Base-by-base conservation (phyloP, 1,284 basidiomycete genomes). In the Ustilago loliicola region DNA sequence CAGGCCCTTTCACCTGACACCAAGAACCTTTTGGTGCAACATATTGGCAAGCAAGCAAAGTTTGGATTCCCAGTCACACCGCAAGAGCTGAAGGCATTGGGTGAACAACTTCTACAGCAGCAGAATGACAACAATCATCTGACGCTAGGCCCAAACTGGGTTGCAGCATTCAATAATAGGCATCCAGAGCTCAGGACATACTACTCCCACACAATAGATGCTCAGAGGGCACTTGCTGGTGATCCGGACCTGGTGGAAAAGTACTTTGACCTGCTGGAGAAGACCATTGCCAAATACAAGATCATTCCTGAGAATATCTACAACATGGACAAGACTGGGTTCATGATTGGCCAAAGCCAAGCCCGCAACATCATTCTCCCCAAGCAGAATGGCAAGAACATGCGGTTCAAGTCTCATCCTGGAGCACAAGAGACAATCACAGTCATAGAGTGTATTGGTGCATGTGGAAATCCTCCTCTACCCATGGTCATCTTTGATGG, bases 301-400 rank as follows among this genome's bases (percentile, higher is more conserved):
- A 21, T 47, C 10, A 10, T 47, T 6, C 45, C 45, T 7, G 21
- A 47, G 9, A 55, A 58, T 9, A 47, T 47, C 38, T 58, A 47
- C 56, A 58, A 58, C n/a, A 58, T 58, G 56, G 56, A 58, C 29
- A 45, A n/a, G 45, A 59, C 57, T 48, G 57, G 57, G 15, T 59
- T 59, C 29, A 15, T 42, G 15, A 48, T 60, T 13, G 58, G 58
- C 21, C 27, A 38, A 15, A 40, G 45, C 23, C 32, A 40, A 15
- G 21, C 45, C 15, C 58, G 30, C 19, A 34, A 40, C 10, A 40
- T 60, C 48, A 25, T 59, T 27, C 25, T 60, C 5, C 47, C 45
- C 21, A 51, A 36, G n/a, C 3, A 21, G 19, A 38, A 36, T 21
- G 30, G 34, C 27, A 25, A 40, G 30, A n/a, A n/a, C n/a, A n/a